A percentile compares a stretch with the other conserved stretches of the same genome.
These are phyloP conservation scores for Salix caprea DNA, from an alignment of 345 rosid species.

Conservation along the genomic window DNA sequence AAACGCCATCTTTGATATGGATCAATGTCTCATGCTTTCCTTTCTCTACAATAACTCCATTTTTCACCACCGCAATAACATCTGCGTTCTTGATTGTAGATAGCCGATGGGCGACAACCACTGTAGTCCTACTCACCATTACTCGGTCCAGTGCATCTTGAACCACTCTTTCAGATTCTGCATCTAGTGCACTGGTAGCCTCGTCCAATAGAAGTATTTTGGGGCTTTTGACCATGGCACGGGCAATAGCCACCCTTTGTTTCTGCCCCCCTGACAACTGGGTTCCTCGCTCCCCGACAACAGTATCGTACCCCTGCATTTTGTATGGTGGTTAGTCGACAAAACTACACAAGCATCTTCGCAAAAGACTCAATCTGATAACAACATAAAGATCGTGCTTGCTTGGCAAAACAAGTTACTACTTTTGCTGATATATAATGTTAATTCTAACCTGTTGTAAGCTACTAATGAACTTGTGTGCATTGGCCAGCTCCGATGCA, in stretches of 20 bases:
- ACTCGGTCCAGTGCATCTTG: slow-evolving; percentile 70
- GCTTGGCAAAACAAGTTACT: neutral
- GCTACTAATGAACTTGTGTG: slow-evolving; percentile 74
- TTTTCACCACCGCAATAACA: slow-evolving; percentile 59
- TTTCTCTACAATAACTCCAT: slow-evolving; percentile 58
- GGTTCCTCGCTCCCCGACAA: slow-evolving; percentile 69
- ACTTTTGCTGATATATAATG: neutral
- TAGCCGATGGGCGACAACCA: slow-evolving; percentile 65
- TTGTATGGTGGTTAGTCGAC: neutral
- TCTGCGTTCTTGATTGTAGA: slow-evolving; percentile 68
- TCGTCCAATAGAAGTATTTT: slow-evolving; percentile 67
- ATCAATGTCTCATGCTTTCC: slow-evolving; percentile 66
- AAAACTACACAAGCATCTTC: neutral
- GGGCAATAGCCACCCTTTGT: slow-evolving; percentile 80
- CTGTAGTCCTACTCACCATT: slow-evolving; percentile 58
- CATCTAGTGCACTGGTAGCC: slow-evolving; percentile 74
- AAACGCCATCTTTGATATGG: slow-evolving; percentile 45
- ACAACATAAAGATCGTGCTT: neutral
- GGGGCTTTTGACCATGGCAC: slow-evolving; percentile 67
- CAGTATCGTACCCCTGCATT: slow-evolving; percentile 59
- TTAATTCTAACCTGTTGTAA: slow-evolving; percentile 58
- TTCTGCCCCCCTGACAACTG: slow-evolving; percentile 83
- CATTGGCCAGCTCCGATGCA: slow-evolving; percentile 75
- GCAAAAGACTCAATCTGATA: neutral
- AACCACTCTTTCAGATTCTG: slow-evolving; percentile 70